These are phyloP conservation scores for Dictyophora rubrovolvata DNA, from an alignment of 768 basidiomycete species.

Conservation along the genomic window DNA sequence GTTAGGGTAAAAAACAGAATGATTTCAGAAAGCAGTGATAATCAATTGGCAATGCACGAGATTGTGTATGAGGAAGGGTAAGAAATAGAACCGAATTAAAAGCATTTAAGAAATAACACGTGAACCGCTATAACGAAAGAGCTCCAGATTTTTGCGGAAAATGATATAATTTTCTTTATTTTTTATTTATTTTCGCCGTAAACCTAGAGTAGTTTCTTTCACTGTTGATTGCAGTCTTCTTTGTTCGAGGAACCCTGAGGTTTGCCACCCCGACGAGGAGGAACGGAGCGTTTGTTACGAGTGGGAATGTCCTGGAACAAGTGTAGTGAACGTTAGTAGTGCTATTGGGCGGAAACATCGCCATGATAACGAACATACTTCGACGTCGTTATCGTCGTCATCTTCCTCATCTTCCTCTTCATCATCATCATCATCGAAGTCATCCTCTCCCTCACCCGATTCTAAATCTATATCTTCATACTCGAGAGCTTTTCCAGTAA, in stretches of 20 bases:
- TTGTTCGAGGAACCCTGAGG: conserved; percentile 34
- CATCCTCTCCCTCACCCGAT: conserved; percentile 24
- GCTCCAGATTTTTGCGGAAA: not conserved
- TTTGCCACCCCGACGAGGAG: conserved; percentile 44
- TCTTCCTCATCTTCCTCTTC: conserved; percentile 44
- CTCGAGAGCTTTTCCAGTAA: conserved; percentile 91
- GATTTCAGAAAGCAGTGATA: not conserved
- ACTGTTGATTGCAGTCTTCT: conserved; percentile 93
- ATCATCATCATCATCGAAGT: conserved; percentile 19
- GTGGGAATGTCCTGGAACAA: conserved; percentile 38
- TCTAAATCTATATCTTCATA: conserved; percentile 43
- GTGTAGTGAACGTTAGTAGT: not conserved
- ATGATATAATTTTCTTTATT: not conserved
- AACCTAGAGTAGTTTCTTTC: conserved; percentile 13
- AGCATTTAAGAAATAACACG: not conserved
- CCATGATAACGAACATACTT: conserved; percentile 26
- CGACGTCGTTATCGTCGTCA: conserved; percentile 41
- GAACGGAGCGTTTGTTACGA: conserved; percentile 41
- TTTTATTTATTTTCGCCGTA: not conserved
- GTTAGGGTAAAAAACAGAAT: not conserved
- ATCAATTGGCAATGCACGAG: not conserved
- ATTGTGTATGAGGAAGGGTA: not conserved
- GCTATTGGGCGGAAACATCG: too few relatives aligned
- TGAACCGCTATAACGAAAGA: too few relatives aligned
- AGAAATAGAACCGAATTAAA: not conserved